phyloP scores from a whole-genome alignment of 2,329 filamentous ascomycete genomes.

The Fusarium sp. region DNA sequence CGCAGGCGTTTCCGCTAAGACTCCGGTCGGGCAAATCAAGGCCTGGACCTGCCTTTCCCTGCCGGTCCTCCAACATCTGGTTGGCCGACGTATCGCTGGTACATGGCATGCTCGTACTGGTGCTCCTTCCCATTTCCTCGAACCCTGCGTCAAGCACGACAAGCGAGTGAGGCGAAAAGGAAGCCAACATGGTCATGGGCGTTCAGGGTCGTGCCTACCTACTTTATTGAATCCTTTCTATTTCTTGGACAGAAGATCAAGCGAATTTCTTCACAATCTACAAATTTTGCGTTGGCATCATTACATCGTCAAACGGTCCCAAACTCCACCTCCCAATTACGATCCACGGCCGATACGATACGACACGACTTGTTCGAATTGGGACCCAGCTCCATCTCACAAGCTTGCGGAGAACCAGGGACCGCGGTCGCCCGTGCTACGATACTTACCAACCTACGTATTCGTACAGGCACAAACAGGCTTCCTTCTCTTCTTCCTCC shows the following conservation, averaged over 20 bases:
- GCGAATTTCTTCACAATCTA: neutral
- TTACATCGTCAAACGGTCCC: conserved; percentile 28
- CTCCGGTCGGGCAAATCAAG: conserved; percentile 25
- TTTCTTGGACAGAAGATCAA: neutral
- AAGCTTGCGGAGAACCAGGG: conserved; percentile 39
- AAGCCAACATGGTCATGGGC: conserved; percentile 20
- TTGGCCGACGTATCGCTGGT: conserved; percentile 18
- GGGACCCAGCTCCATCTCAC: conserved; percentile 30
- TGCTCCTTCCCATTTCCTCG: conserved; percentile 21
- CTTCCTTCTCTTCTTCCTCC: neutral
- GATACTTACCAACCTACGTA: conserved; percentile 31
- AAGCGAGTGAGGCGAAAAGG: conserved; percentile 27
- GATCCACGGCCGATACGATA: conserved; percentile 41
- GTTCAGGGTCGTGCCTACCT: conserved; percentile 3
- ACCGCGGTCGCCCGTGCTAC: conserved; percentile 30
- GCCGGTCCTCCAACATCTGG: conserved; percentile 4
- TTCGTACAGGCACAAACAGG: conserved; percentile 27
- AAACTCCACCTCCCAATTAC: conserved; percentile 39
- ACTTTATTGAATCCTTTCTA: conserved; percentile 7
- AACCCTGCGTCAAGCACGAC: conserved; percentile 17
- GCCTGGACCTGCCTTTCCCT: conserved; percentile 27
- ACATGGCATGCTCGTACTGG: conserved; percentile 28
- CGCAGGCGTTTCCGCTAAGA: conserved; percentile 25
- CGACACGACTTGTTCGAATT: conserved; percentile 36
- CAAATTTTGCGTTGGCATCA: conserved; percentile 25